Base-by-base conservation (phyloP, 805 yeast genomes). In the Suhomyces xylopsoci region DNA sequence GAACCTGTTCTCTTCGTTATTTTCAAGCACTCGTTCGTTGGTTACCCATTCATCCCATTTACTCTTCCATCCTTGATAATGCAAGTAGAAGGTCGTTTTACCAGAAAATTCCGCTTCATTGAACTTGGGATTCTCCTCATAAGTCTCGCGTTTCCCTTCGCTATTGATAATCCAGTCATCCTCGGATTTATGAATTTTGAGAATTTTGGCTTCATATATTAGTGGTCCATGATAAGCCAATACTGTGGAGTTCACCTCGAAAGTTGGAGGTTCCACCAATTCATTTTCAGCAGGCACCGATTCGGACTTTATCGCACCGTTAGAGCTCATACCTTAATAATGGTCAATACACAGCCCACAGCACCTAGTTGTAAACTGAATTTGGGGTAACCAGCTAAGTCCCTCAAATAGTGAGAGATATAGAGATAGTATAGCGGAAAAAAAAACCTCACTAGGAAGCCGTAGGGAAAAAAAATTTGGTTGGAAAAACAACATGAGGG, bases 1-100 rank as follows among this genome's bases (percentile, higher is more conserved):
- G 47, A 78, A 72, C 50, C 87, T 60, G 62, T 88, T 90, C 57
- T 87, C 96, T 28, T 82, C 85, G 48, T 80, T 87, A 63, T 76
- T 77, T 56, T 83, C 86, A 62, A 89, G 73, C 5, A 93, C 79
- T 34, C 98, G 72, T 40, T 82, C 84, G 7, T 70, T 68, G 1
- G 81, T 79, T 1, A 93, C 93, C 99, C 99, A 93, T 68, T 93
- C 99, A 65, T 93, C 98, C 97, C 97, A 93, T 53, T 91, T 84
- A 15, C 85, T 70, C 63, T 92, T 93, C 99, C 99, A 93, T 2
- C 99, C 98, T 59, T 86, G 87, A 69, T 93, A 93, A 64, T 94
- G 99, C 15, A 93, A 82, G 58, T 76, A 84, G 68, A 83, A 92
- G 28, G 84, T 63, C 45, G 66, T 59, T n/a, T 56, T 52, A 4